Conservation (phyloP, 345 rosid species). For the Salix udensis region DNA sequence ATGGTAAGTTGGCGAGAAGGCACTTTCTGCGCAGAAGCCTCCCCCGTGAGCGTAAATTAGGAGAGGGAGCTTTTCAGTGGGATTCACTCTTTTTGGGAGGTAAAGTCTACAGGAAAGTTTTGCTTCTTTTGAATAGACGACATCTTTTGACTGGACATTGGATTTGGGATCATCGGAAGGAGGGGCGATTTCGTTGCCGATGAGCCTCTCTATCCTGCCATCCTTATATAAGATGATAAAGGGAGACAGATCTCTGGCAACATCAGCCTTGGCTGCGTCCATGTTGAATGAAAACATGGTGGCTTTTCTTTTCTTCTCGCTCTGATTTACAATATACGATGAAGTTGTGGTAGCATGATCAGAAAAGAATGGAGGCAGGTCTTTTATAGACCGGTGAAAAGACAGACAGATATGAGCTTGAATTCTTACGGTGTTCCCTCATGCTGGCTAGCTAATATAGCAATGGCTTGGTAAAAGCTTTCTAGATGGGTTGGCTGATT, state of each 20-base stretch:
- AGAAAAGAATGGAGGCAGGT: not conserved
- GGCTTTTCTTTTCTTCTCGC: not conserved
- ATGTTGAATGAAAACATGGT: not conserved
- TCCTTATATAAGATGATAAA: slow-evolving; percentile 6
- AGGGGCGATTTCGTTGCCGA: slow-evolving; percentile 2
- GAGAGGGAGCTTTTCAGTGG: slow-evolving; percentile 17
- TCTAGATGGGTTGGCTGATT: not conserved
- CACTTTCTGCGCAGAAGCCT: slow-evolving; percentile 15
- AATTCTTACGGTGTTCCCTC: no score
- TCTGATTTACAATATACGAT: not conserved
- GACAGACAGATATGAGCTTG: not conserved
- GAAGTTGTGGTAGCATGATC: not conserved
- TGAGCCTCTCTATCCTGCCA: slow-evolving; percentile 11
- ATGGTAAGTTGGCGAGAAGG: slow-evolving; percentile 21
- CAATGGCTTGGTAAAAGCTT: not conserved
- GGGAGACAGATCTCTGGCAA: not conserved
- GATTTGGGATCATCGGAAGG: slow-evolving; percentile 6
- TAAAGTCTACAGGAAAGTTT: slow-evolving; percentile 10
- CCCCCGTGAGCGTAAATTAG: slow-evolving; percentile 22
- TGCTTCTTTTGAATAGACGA: not conserved
- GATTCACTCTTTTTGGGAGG: slow-evolving; percentile 2
- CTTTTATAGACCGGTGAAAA: not conserved
- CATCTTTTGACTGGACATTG: slow-evolving; percentile 7
- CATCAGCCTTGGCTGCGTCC: not conserved
- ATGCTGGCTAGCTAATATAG: not conserved